phyloP scores from a whole-genome alignment of 768 basidiomycete genomes.

The Lepiota brunneoincarnata region DNA sequence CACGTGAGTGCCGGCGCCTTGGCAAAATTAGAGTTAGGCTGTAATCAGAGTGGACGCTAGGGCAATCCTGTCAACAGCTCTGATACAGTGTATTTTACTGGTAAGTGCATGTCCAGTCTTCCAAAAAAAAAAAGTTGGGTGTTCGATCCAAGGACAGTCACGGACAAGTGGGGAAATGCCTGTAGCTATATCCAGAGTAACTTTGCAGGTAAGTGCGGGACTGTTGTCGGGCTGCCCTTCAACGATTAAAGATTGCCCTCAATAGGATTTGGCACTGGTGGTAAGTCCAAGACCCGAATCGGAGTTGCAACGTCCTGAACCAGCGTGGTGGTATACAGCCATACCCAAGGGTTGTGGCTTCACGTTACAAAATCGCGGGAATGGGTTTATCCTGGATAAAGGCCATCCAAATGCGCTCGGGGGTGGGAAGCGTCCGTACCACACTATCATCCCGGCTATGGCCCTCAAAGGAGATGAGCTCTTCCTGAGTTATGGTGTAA shows the following conservation, averaged over 20 bases:
- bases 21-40: slow-evolving; percentile 1
- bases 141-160: slow-evolving; percentile 39
- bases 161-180: slow-evolving; percentile 86
- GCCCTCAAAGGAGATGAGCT: slow-evolving; percentile 76
- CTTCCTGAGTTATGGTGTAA: slow-evolving; percentile 87
- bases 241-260: slow-evolving; percentile 21
- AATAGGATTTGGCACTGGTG: slow-evolving; percentile 82
- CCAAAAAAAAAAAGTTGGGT: too few species aligned
- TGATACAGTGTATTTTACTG: slow-evolving; percentile 94
- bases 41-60: slow-evolving; percentile 31
- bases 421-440: slow-evolving; percentile 84
- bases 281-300: slow-evolving; percentile 29
- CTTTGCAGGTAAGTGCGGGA: slow-evolving; percentile 60
- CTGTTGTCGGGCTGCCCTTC: neutral
- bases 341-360: slow-evolving; percentile 95
- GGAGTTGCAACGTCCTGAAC: neutral
- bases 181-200: slow-evolving; percentile 91
- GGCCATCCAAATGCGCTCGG: slow-evolving; percentile 83
- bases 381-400: slow-evolving; percentile 75
- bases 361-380: slow-evolving; percentile 92
- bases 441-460: slow-evolving; percentile 93
- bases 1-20: slow-evolving; percentile 45
- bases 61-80: slow-evolving; percentile 83
- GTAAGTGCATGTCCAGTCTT: slow-evolving; percentile 28
- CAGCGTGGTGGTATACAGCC: slow-evolving; percentile 41